phyloP scores from a whole-genome alignment of 148 eudicot species.

The Rhododendron molle region DNA sequence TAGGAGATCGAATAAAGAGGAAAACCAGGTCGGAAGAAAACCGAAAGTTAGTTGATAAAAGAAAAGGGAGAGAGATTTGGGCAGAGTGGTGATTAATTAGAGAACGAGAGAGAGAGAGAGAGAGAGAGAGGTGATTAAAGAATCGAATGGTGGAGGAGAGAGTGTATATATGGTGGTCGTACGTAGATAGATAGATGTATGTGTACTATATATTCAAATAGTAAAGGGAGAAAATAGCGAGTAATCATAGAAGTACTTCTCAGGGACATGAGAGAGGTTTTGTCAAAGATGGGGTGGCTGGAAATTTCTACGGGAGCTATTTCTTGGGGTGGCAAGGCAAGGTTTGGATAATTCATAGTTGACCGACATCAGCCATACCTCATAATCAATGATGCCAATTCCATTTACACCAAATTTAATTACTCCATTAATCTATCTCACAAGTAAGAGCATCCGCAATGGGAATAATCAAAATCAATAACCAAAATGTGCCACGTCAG shows the following conservation, averaged over 20 bases:
- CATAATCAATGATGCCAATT: too few relatives aligned
- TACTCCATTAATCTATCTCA: too few relatives aligned
- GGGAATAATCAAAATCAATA: too few relatives aligned
- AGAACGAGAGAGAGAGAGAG: neutral
- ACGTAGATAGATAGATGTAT: too few relatives aligned
- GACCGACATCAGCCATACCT: neutral
- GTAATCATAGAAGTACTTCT: neutral
- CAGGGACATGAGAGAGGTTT: neutral
- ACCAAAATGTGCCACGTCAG: too few relatives aligned
- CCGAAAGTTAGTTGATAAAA: constrained; percentile 14
- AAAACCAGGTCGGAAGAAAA: constrained; percentile 7
- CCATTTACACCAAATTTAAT: too few relatives aligned
- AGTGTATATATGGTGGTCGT: neutral
- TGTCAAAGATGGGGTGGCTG: constrained; percentile 1
- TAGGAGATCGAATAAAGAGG: constrained; percentile 12
- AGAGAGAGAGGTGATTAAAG: neutral
- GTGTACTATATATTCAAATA: neutral
- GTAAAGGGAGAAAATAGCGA: neutral
- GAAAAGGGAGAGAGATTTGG: neutral
- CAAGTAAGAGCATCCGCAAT: too few relatives aligned
- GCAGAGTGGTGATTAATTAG: neutral
- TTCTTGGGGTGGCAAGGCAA: neutral
- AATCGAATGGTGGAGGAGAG: constrained; percentile 10
- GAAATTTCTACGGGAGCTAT: neutral
- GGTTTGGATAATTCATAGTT: neutral